Percentiles rank a stretch among this genome's conserved stretches.
phyloP scores from a whole-genome alignment of 164 flowering plant genomes.

The Echeveria elegans region DNA sequence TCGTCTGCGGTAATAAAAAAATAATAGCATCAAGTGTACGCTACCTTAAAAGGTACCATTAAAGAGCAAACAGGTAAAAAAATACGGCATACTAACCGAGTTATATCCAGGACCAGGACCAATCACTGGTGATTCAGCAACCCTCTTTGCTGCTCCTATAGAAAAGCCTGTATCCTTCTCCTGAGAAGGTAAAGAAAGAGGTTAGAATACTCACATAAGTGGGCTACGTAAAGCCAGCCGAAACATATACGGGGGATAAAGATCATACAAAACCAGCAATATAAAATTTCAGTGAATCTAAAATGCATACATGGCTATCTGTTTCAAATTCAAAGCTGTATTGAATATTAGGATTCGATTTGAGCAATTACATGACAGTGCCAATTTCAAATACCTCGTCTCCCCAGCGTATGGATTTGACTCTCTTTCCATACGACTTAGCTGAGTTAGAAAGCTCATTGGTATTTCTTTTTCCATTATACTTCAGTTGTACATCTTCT shows the following conservation, averaged over 20 bases:
- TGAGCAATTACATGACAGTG: not conserved
- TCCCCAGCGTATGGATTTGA: constrained; percentile 85
- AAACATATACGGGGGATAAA: too few species aligned
- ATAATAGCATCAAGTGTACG: not conserved
- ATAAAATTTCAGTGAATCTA: too few species aligned
- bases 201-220: too few species aligned
- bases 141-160: constrained; percentile 54
- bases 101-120: constrained; percentile 98
- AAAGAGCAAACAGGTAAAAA: not conserved
- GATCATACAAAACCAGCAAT: too few species aligned
- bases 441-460: constrained; percentile 55
- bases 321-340: not conserved
- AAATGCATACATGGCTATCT: not conserved
- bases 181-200: constrained; percentile 36
- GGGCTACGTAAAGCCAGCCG: too few species aligned
- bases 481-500: constrained; percentile 28
- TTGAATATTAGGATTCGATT: not conserved
- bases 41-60: too few species aligned
- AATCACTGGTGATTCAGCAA: constrained; percentile 42
- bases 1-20: constrained; percentile 37
- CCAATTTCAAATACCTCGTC: constrained; percentile 67
- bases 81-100: constrained; percentile 43
- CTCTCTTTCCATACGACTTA: constrained; percentile 46
- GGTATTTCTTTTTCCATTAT: constrained; percentile 21
- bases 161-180: constrained; percentile 68